Evolutionary conservation across 768 basidiomycete species (phyloP).

Genomic region (Mycena amicta): DNA sequence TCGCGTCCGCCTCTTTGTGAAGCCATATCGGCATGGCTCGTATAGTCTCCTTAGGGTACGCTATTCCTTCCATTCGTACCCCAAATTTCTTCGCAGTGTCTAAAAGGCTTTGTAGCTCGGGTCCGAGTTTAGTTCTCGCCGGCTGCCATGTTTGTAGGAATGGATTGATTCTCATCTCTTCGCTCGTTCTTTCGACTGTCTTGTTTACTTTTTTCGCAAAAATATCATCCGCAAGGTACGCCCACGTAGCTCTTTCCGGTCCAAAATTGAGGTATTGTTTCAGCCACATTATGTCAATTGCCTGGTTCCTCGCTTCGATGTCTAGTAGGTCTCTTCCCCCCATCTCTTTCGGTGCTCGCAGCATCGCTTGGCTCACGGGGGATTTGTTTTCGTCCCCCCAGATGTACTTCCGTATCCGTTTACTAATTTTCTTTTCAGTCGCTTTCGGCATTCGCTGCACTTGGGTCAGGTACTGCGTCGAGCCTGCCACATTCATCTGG

Average conservation of each 20-base stretch:
- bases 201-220: not conserved
- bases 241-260: conserved; percentile 17
- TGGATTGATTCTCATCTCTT: not conserved
- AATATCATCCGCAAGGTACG: conserved; percentile 19
- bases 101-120: not conserved
- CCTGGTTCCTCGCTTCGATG: too few species aligned
- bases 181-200: not conserved
- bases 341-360: too few species aligned
- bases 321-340: too few species aligned
- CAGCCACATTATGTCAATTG: too few species aligned
- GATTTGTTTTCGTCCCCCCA: too few species aligned
- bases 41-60: conserved; percentile 16
- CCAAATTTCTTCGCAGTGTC: conserved; percentile 3
- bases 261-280: too few species aligned
- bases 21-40: conserved; percentile 20
- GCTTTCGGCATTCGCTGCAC: too few species aligned
- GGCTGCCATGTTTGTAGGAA: conserved; percentile 22
- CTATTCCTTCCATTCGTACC: conserved; percentile 11
- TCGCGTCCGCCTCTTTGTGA: conserved; percentile 12
- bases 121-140: not conserved
- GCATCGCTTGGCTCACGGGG: too few species aligned
- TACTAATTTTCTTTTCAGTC: too few species aligned
- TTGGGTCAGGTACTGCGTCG: too few species aligned
- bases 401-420: too few species aligned
- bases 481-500: too few species aligned